These are phyloP conservation scores for Curvularia sp. DNA, from an alignment of 2,329 filamentous ascomycete genomes.

Conservation along the genomic window DNA sequence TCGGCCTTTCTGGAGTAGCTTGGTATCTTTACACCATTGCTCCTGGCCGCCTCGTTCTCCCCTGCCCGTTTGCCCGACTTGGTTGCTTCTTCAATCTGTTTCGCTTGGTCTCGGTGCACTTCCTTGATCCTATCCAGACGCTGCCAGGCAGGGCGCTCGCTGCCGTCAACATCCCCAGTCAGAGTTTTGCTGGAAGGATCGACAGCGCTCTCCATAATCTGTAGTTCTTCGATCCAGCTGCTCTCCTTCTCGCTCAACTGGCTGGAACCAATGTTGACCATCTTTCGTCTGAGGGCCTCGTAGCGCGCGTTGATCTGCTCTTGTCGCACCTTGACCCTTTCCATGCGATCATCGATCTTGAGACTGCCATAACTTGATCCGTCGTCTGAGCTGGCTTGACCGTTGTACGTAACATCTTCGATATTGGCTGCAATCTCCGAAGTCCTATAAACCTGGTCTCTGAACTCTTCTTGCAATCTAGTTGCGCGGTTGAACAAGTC, in stretches of 20 bases:
- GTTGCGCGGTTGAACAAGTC: constrained; percentile 77
- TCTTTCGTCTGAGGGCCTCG: constrained; percentile 63
- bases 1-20: constrained; percentile 45
- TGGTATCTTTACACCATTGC: constrained; percentile 39
- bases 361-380: constrained; percentile 60
- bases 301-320: constrained; percentile 65
- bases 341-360: constrained; percentile 66
- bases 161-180: constrained; percentile 44
- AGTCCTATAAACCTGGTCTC: constrained; percentile 70
- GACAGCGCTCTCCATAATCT: constrained; percentile 52
- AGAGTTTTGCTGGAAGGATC: constrained; percentile 39
- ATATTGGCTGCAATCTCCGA: constrained; percentile 71
- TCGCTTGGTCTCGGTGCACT: constrained; percentile 60
- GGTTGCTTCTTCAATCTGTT: constrained; percentile 33
- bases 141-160: constrained; percentile 54
- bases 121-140: constrained; percentile 65
- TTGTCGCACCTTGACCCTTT: constrained; percentile 63
- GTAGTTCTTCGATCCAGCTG: constrained; percentile 65
- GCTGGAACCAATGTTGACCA: constrained; percentile 57
- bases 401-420: constrained; percentile 69
- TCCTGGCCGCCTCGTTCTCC: constrained; percentile 21
- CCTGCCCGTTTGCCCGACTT: constrained; percentile 25
- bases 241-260: constrained; percentile 70
- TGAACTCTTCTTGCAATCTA: constrained; percentile 71
- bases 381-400: constrained; percentile 54